Evolutionary conservation across 352 stramenopile species (phyloP).

Genomic region (Phytophthora brassicae): DNA sequence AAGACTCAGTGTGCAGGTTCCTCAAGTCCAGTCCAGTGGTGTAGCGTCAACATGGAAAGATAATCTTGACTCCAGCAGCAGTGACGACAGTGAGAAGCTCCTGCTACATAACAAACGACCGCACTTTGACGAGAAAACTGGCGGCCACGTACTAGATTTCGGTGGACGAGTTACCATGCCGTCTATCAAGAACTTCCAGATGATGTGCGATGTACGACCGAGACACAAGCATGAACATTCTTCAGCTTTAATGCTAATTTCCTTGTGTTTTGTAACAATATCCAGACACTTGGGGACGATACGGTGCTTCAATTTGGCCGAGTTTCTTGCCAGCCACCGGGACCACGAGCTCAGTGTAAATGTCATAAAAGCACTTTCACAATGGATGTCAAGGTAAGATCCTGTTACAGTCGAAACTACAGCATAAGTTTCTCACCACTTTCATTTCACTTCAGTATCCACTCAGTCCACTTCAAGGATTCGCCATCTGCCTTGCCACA

Average conservation of each 20-base stretch:
- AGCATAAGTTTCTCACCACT: neutral
- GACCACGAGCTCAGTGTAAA: slow-evolving; percentile 51
- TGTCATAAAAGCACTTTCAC: slow-evolving; percentile 91
- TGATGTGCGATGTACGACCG: slow-evolving; percentile 60
- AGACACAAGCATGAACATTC: no score
- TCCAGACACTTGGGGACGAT: slow-evolving; percentile 38
- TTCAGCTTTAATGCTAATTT: no score
- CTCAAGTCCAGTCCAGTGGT: slow-evolving; percentile 35
- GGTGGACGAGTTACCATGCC: slow-evolving; percentile 65
- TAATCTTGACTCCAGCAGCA: neutral
- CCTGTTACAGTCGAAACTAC: neutral
- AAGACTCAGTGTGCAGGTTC: slow-evolving; percentile 45
- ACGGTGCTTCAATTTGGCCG: slow-evolving; percentile 62
- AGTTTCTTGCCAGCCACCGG: slow-evolving; percentile 57
- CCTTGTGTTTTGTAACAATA: no score
- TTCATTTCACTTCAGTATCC: slow-evolving; percentile 46
- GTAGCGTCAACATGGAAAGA: slow-evolving; percentile 34
- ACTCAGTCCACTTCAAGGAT: slow-evolving; percentile 83
- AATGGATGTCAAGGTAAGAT: slow-evolving; percentile 87
- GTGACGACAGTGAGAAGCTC: slow-evolving; percentile 16
- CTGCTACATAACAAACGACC: slow-evolving; percentile 91
- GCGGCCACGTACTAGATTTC: slow-evolving; percentile 69
- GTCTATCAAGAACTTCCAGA: slow-evolving; percentile 77
- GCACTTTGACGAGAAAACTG: slow-evolving; percentile 49
- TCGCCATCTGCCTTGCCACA: slow-evolving; percentile 86